phyloP scores from a whole-genome alignment of 164 flowering plant genomes.

The Vitis vinifera region DNA sequence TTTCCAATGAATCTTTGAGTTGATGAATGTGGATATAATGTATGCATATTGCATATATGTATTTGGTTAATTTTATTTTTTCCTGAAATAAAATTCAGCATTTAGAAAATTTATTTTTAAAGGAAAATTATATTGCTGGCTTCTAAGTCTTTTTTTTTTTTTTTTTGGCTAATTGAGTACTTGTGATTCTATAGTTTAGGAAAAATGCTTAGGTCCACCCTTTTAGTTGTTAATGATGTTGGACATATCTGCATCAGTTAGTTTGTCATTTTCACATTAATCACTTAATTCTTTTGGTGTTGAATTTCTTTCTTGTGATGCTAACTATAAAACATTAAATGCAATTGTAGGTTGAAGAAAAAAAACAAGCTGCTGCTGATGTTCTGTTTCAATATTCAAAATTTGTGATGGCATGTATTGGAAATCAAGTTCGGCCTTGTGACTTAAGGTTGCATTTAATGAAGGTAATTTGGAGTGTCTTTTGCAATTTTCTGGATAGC shows the following conservation, averaged over 20 bases:
- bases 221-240: neutral
- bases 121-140: too few relatives aligned
- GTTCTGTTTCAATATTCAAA: slow-evolving; percentile 74
- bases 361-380: slow-evolving; percentile 94
- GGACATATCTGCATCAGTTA: neutral
- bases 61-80: too few relatives aligned
- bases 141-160: too few relatives aligned
- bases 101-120: too few relatives aligned
- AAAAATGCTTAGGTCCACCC: neutral
- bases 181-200: too few relatives aligned
- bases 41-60: too few relatives aligned
- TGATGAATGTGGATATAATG: too few relatives aligned
- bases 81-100: too few relatives aligned
- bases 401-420: slow-evolving; percentile 86
- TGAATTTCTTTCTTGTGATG: neutral
- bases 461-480: slow-evolving; percentile 57
- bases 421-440: slow-evolving; percentile 76
- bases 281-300: neutral
- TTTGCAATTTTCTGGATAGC: neutral
- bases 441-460: slow-evolving; percentile 91
- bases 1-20: too few relatives aligned
- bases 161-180: too few relatives aligned
- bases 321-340: neutral
- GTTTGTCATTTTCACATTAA: neutral
- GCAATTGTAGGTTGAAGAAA: slow-evolving; percentile 62